Base-by-base conservation (phyloP, 1,139 yeast genomes). In the Taphrina wiesneri region DNA sequence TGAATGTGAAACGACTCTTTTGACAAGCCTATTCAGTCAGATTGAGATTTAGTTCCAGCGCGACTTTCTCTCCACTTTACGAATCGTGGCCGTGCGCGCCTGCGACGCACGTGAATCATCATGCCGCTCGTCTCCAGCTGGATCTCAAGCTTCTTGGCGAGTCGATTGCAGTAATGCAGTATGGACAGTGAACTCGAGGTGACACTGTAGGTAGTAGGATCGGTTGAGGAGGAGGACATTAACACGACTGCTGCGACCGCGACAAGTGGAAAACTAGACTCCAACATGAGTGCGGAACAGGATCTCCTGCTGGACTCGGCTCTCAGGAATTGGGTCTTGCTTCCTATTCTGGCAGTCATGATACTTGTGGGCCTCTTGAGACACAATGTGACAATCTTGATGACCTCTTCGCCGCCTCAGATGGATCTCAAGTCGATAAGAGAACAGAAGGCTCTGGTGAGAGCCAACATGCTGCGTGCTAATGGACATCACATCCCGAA, bases 281-380 rank as follows among this genome's bases (percentile, higher is more conserved):
- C 9, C 41, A 17, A n/a, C 7, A 39, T 39, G 43, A 39, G 43
- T 39, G 43, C 43, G n/a, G 43, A 39, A 26, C 63, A 59, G 47
- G 47, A 32, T 13, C 25, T 59, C 26, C 56, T 59, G 54, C 63
- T 59, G n/a, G 63, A 59, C 47, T 46, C 52, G 43, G 67, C 69
- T 68, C 80, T 93, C 70, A 87, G 89, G 76, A 83, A 86, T 71
- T 93, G 98, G 98, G 98, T 91, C 46, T 80, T 93, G 28, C 77
- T 91, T 56, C 99, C 99, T 41, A 92, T 93, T 59, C 85, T 96
- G 7, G 75, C 88, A 46, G 96, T 91, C 39, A 91, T 93, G 97
- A 87, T 93, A 19, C 77, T 92, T 67, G 92, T 90, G n/a, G 97
- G 97, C 4, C 77, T 93, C 39, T 77, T 90, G 57, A 81, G 97